Evolutionary conservation across 768 basidiomycete species (phyloP).

Genomic region (Auricularia cornea): DNA sequence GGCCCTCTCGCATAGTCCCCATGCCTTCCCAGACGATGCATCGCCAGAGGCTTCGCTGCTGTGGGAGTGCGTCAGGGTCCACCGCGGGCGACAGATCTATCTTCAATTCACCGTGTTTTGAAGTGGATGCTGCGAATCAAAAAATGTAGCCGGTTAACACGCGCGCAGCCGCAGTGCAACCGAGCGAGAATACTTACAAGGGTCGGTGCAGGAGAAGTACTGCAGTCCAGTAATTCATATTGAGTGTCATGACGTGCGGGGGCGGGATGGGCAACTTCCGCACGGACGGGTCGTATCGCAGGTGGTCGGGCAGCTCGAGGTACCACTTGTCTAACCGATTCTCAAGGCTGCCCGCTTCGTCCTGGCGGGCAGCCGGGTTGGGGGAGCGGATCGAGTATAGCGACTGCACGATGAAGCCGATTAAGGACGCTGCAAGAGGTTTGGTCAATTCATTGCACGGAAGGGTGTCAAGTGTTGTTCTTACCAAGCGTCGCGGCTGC

Average conservation of each 20-base stretch:
- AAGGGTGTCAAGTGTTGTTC: conserved; percentile 13
- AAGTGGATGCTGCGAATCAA: conserved; percentile 22
- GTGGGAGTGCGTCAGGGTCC: not conserved
- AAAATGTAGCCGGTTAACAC: not conserved
- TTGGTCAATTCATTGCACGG: not conserved
- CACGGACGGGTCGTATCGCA: conserved; percentile 53
- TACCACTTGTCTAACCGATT: conserved; percentile 67
- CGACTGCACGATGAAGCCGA: conserved; percentile 55
- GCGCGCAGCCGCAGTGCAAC: not conserved
- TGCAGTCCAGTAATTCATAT: conserved; percentile 69
- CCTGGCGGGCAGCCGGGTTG: conserved; percentile 38
- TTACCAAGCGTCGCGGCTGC: conserved; percentile 52
- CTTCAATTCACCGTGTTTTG: conserved; percentile 30
- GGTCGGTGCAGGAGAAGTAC: conserved; percentile 69
- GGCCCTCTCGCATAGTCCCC: conserved; percentile 67
- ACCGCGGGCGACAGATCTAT: not conserved
- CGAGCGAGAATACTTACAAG: conserved; percentile 46
- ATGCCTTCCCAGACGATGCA: conserved; percentile 51
- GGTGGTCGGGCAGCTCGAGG: conserved; percentile 52
- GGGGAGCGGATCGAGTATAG: conserved; percentile 60
- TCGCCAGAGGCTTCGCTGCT: conserved; percentile 14
- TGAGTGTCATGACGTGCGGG: conserved; percentile 58
- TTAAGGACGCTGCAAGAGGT: conserved; percentile 46
- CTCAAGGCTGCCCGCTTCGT: conserved; percentile 49
- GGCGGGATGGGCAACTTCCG: conserved; percentile 38